Conservation (phyloP, 2,329 filamentous ascomycete species). For the Aureobasidium namibiae region DNA sequence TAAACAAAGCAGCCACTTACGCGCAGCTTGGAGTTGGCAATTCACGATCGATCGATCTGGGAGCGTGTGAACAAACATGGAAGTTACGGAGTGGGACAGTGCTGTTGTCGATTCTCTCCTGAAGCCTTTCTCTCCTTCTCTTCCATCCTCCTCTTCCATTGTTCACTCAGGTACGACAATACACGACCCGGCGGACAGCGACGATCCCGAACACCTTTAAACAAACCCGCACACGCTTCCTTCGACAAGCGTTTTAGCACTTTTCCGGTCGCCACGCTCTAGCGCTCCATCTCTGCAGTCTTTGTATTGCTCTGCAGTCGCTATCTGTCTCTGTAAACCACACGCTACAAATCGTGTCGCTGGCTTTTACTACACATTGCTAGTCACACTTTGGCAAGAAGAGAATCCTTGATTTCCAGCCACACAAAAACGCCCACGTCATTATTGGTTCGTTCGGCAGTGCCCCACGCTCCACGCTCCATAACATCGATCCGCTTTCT, state of each 20-base stretch:
- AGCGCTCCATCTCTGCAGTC: background rate
- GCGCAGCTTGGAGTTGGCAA: background rate
- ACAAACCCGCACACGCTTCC: background rate
- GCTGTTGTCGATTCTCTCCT: background rate
- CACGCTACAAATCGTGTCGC: background rate
- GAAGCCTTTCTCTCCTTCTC: background rate
- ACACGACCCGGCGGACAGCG: background rate
- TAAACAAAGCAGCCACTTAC: background rate
- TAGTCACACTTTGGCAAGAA: background rate
- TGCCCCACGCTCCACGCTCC: conserved; percentile 2
- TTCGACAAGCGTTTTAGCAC: background rate
- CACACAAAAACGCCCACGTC: conserved; percentile 1
- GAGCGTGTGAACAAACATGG: background rate
- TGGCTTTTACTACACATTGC: background rate
- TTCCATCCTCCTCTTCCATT: background rate
- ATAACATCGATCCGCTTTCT: background rate
- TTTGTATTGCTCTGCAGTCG: background rate
- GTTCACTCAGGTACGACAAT: background rate
- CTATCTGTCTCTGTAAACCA: background rate
- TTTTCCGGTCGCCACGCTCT: background rate
- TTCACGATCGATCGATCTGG: background rate
- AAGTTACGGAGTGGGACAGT: background rate
- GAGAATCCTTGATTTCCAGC: background rate
- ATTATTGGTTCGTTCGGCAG: background rate
- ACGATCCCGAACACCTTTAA: background rate